A percentile compares a stretch with the other conserved stretches of the same genome.
phyloP scores from a whole-genome alignment of 139 green algal genomes.

The Gonium pectorale region DNA sequence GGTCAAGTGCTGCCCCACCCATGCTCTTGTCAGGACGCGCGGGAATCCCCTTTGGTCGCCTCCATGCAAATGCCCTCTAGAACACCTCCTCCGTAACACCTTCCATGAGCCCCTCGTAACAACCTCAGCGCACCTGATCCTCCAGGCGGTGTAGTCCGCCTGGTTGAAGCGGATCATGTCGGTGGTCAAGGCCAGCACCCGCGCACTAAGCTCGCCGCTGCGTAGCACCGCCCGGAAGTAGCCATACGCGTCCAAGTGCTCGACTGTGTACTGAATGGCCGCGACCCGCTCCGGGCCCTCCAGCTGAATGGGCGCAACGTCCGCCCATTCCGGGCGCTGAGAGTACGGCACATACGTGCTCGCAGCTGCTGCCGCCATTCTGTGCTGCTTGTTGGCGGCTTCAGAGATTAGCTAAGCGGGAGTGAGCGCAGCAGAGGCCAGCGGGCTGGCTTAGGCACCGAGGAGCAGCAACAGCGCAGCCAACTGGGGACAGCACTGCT shows the following conservation, averaged over 20 bases:
- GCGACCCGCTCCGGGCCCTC: constrained; percentile 51
- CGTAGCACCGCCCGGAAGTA: constrained; percentile 65
- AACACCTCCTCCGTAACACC: no score
- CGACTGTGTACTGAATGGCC: constrained; percentile 62
- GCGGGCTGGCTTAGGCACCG: no score
- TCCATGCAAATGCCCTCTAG: no score
- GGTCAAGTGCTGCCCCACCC: no score
- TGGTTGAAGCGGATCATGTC: constrained; percentile 77
- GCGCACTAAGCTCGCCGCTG: constrained; percentile 65
- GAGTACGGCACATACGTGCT: background rate
- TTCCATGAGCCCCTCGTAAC: background rate
- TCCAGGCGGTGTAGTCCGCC: constrained; percentile 88
- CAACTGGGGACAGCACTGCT: no score
- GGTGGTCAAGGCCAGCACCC: constrained; percentile 73
- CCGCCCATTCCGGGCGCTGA: constrained; percentile 63
- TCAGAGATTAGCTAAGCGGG: no score
- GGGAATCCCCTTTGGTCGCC: no score
- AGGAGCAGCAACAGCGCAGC: no score
- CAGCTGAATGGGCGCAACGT: constrained; percentile 56
- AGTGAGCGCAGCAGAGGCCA: no score
- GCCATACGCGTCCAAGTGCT: constrained; percentile 65
- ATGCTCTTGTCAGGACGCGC: no score
- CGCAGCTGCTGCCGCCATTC: background rate
- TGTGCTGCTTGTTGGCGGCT: no score
- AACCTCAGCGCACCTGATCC: constrained; percentile 67